Percentiles rank a stretch among this genome's conserved stretches.
These are phyloP conservation scores for Candolleomyces eurysporus DNA, from an alignment of 768 basidiomycete genomes.

Conservation along the genomic window DNA sequence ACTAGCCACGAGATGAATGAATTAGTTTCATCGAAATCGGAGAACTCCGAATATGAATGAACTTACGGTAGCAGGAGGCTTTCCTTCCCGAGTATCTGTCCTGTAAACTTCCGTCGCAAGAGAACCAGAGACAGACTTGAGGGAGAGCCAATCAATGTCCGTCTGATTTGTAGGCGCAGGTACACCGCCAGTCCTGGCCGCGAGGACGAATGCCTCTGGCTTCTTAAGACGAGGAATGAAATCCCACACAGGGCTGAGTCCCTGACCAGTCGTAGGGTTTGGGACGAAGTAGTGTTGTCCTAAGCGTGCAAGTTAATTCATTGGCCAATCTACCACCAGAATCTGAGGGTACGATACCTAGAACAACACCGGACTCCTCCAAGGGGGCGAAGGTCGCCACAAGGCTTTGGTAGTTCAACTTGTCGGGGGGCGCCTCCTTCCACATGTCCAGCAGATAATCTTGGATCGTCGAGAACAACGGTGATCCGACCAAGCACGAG, in stretches of 20 bases:
- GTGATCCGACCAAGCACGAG: constrained; percentile 41
- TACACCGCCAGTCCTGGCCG: constrained; percentile 33
- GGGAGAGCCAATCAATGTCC: constrained; percentile 53
- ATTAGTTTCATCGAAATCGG: not conserved
- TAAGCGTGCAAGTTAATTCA: not conserved
- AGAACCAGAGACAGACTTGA: constrained; percentile 39
- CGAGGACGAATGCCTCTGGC: constrained; percentile 41
- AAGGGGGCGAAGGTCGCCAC: constrained; percentile 4
- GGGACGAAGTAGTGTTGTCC: constrained; percentile 55
- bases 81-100: constrained; percentile 47
- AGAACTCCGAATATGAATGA: not conserved
- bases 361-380: constrained; percentile 18
- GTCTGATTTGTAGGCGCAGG: constrained; percentile 31
- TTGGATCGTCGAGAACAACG: constrained; percentile 23
- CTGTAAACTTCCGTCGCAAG: constrained; percentile 49
- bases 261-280: constrained; percentile 37
- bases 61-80: constrained; percentile 45
- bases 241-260: constrained; percentile 48
- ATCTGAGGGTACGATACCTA: constrained; percentile 25
- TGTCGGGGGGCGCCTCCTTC: constrained; percentile 17
- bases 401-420: constrained; percentile 11
- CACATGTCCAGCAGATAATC: constrained; percentile 20
- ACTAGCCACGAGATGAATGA: constrained; percentile 32
- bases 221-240: constrained; percentile 38
- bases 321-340: not conserved